These are phyloP conservation scores for Globisporangium takayamanum DNA, from an alignment of 352 stramenopile species.

Conservation along the genomic window DNA sequence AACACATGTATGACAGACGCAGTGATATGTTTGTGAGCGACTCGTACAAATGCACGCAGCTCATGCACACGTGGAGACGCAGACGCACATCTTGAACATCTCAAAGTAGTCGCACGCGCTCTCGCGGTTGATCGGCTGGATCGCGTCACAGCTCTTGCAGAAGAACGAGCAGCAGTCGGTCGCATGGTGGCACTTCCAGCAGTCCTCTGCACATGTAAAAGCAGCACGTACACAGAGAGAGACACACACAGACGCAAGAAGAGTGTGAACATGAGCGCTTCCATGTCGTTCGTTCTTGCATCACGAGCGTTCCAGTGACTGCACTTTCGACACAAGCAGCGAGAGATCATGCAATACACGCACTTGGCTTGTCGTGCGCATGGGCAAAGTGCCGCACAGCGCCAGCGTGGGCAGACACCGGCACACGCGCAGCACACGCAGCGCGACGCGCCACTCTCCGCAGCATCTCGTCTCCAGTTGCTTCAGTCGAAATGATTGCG, in stretches of 20 bases:
- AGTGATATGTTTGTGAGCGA: background rate
- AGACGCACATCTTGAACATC: constrained; percentile 75
- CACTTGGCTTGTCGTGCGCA: constrained; percentile 20
- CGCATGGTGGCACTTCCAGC: constrained; percentile 81
- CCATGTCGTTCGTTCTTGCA: background rate
- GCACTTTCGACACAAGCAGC: background rate
- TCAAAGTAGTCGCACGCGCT: constrained; percentile 84
- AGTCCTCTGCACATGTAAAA: constrained; percentile 21
- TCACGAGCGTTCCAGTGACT: background rate
- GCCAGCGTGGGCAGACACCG: constrained; percentile 10
- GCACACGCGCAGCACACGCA: constrained; percentile 13
- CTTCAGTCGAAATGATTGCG: background rate
- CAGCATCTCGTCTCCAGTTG: constrained; percentile 15
- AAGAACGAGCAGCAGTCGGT: constrained; percentile 84
- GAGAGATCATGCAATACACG: background rate
- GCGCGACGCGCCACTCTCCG: constrained; percentile 21
- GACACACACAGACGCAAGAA: background rate
- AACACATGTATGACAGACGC: background rate
- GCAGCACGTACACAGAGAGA: background rate
- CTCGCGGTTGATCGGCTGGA: constrained; percentile 54
- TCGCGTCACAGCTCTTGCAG: constrained; percentile 68
- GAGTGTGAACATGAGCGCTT: background rate
- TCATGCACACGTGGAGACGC: background rate
- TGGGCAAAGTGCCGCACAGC: constrained; percentile 15
- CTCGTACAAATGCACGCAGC: background rate